phyloP scores from a whole-genome alignment of 495 filamentous ascomycete species.

The Talaromyces borbonicus region DNA sequence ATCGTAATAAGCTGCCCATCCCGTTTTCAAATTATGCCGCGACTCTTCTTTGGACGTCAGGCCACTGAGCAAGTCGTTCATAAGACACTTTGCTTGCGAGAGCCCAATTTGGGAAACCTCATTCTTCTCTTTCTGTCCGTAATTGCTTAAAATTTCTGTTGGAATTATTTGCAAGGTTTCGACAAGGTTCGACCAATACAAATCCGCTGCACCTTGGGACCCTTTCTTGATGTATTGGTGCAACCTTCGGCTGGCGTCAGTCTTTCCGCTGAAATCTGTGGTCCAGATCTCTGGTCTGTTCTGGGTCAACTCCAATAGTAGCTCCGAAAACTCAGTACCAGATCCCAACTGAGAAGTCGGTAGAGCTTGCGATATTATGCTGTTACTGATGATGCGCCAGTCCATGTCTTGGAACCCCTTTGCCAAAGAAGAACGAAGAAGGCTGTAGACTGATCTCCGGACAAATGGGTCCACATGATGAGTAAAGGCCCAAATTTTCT shows the following conservation, averaged over 20 bases:
- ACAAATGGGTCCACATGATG: conserved; percentile 58
- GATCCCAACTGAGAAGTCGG: conserved; percentile 62
- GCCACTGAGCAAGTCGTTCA: conserved; percentile 56
- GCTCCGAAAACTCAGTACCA: conserved; percentile 54
- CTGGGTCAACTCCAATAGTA: conserved; percentile 51
- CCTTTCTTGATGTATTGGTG: conserved; percentile 71
- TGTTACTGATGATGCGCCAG: conserved; percentile 51
- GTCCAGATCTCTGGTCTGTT: conserved; percentile 66
- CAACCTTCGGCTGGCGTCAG: conserved; percentile 51
- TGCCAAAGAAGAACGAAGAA: conserved; percentile 51
- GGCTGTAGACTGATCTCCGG: conserved; percentile 55
- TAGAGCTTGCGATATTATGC: conserved; percentile 59
- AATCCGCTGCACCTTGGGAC: conserved; percentile 58
- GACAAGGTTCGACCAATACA: conserved; percentile 62
- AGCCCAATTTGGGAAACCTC: conserved; percentile 15
- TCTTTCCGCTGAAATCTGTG: conserved; percentile 54
- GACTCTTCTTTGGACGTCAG: conserved; percentile 66
- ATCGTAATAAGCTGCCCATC: conserved; percentile 65
- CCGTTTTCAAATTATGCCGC: conserved; percentile 49
- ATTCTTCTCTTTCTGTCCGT: conserved; percentile 33
- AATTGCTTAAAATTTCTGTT: conserved; percentile 33
- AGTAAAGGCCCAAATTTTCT: conserved; percentile 68
- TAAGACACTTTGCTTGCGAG: conserved; percentile 30
- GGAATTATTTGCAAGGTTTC: conserved; percentile 54
- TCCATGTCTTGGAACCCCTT: conserved; percentile 50